Base-by-base conservation (phyloP, 129 eudicot species). In the Apium graveolens region DNA sequence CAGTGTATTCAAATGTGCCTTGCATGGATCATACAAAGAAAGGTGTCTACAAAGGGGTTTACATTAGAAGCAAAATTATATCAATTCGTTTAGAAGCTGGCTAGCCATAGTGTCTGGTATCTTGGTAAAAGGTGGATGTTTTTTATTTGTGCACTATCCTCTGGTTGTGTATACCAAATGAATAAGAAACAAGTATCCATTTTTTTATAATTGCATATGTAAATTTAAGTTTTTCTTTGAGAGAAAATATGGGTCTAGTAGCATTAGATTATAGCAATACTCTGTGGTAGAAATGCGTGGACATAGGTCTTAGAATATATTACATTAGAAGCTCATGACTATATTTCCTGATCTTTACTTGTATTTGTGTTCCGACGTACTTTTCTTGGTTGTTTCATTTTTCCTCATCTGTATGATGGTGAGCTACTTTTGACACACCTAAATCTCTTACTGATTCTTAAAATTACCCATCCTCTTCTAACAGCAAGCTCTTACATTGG, bases 401-500 rank as follows among this genome's bases (percentile, higher is more conserved):
- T 24, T 53, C 62, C 11, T 53, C 27, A 20, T 53, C 3, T 53
- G 1, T 53, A 7, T 8, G 29, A 55, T 11, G 27, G 39, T 14
- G 41, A 66, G 14, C 24, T 66, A 29, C 14, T 66, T 31, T 31
- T 14, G 3, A 31, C 37, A 66, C 0, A 60, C 32, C 32, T 66
- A 31, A 14, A 27, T 39, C 21, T 60, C 10, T 8, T 46, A 49
- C 31, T 78, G 76, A 78, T 78, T 73, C 42, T 82, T 78, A 41
- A 20, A 60, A 78, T 82, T 76, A 34, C 21, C 18, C 65, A 17
- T 73, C 63, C 70, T 81, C 17, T 45, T 80, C 17, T 55, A 82
- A 76, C 89, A 89, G 93, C 93, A 89, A 89, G 82, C 88, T 18
- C 93, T 89, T 63, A 89, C 93, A 11, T 82, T 89, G 48, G 93